Evolutionary conservation across 257 asterid species (phyloP).

Genomic region (Capsicum pubescens): DNA sequence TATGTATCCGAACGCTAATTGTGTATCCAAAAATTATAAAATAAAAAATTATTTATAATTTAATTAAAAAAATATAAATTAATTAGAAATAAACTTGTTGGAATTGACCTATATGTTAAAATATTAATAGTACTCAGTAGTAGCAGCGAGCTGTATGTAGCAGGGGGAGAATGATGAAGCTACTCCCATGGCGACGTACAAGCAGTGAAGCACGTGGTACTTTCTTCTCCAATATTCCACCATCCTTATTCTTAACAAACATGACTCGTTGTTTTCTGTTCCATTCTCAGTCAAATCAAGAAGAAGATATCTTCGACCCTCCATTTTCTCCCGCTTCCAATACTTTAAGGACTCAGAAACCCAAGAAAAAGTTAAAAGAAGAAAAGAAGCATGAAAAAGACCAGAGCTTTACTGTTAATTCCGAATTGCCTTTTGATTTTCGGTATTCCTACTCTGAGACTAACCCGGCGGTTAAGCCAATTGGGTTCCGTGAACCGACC

Average conservation of each 20-base stretch:
- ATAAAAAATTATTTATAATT: too few relatives aligned
- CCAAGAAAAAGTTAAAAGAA: conserved; percentile 17
- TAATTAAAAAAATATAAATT: too few relatives aligned
- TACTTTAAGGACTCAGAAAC: conserved; percentile 28
- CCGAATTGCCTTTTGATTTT: conserved; percentile 79
- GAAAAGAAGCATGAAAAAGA: conserved; percentile 23
- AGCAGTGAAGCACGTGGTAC: conserved; percentile 21
- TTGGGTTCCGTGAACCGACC: conserved; percentile 77
- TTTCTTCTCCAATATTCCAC: background rate
- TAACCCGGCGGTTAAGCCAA: conserved; percentile 64
- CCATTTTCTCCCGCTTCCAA: conserved; percentile 49
- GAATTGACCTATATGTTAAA: too few relatives aligned
- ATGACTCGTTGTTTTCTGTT: conserved; percentile 33
- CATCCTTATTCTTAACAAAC: conserved; percentile 26
- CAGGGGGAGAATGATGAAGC: conserved; percentile 44
- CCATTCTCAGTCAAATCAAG: conserved; percentile 38
- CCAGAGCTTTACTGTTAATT: conserved; percentile 38
- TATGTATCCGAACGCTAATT: too few relatives aligned
- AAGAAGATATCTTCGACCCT: conserved; percentile 57
- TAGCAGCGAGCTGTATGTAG: too few relatives aligned
- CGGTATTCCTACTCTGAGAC: conserved; percentile 83
- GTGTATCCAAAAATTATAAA: too few relatives aligned
- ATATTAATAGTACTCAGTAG: too few relatives aligned
- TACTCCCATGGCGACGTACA: conserved; percentile 53
- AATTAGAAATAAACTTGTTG: too few relatives aligned